Evolutionary conservation across 805 yeast species (phyloP).

Genomic region (Candida namnaoensis): DNA sequence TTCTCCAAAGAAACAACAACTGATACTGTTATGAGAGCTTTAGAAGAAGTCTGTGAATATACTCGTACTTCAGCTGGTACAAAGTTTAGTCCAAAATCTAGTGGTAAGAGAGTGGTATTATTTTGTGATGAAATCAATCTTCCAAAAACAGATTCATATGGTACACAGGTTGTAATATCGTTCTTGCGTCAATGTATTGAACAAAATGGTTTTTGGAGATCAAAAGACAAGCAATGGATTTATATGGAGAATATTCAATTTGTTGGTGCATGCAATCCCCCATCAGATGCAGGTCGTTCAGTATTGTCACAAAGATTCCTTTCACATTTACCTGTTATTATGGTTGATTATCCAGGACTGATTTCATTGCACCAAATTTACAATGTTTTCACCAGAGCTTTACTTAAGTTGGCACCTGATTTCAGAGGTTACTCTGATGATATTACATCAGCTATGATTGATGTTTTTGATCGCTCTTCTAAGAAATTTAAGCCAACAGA

Average conservation of each 20-base stretch:
- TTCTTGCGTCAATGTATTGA: constrained; percentile 72
- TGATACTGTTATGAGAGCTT: constrained; percentile 43
- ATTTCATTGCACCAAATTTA: constrained; percentile 64
- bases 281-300: constrained; percentile 70
- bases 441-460: constrained; percentile 59
- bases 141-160: constrained; percentile 64
- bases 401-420: constrained; percentile 53
- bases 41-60: constrained; percentile 70
- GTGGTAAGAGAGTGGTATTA: constrained; percentile 66
- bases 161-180: constrained; percentile 63
- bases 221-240: constrained; percentile 57
- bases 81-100: constrained; percentile 45
- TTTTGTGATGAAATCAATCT: constrained; percentile 91
- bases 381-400: constrained; percentile 41
- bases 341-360: constrained; percentile 72
- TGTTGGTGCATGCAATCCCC: constrained; percentile 95
- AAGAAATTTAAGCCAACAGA: constrained; percentile 24
- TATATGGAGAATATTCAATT: constrained; percentile 54
- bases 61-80: constrained; percentile 41
- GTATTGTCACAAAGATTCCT: constrained; percentile 50
- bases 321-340: constrained; percentile 54
- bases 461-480: constrained; percentile 42
- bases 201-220: constrained; percentile 70
- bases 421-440: constrained; percentile 42
- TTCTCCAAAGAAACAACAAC: constrained; percentile 79